Evolutionary conservation across 2,329 filamentous ascomycete genomes (phyloP).

Genomic region (Colletotrichum cordylinicola): DNA sequence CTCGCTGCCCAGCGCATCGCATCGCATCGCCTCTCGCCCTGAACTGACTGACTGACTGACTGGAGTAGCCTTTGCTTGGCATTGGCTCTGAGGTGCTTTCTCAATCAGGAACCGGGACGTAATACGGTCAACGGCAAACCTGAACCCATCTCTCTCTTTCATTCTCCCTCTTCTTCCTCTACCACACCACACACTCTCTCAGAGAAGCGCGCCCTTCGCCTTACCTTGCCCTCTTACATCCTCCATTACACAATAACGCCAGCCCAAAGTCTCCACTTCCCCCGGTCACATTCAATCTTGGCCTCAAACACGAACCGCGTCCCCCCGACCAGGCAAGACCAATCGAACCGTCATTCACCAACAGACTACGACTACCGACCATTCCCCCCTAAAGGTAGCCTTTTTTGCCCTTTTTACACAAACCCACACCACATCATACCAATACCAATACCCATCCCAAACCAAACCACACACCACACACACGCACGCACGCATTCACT

Average conservation of each 20-base stretch:
- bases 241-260: neutral
- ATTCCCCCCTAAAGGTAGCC: neutral
- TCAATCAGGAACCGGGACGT: neutral
- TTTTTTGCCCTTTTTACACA: slow-evolving; percentile 8
- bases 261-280: neutral
- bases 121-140: neutral
- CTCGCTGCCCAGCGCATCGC: neutral
- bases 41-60: neutral
- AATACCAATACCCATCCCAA: neutral
- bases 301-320: slow-evolving; percentile 20
- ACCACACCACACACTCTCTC: neutral
- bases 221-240: neutral
- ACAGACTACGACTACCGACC: neutral
- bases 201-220: neutral
- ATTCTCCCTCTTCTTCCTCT: neutral
- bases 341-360: neutral
- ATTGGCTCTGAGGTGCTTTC: neutral
- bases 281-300: slow-evolving; percentile 13
- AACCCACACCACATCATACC: neutral
- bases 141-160: neutral
- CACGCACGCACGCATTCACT: neutral
- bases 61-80: neutral
- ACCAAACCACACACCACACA: neutral
- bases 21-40: neutral
- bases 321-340: neutral